Base-by-base conservation (phyloP, 2,329 filamentous ascomycete genomes). In the Stagonosporopsis cucurbitacearum region DNA sequence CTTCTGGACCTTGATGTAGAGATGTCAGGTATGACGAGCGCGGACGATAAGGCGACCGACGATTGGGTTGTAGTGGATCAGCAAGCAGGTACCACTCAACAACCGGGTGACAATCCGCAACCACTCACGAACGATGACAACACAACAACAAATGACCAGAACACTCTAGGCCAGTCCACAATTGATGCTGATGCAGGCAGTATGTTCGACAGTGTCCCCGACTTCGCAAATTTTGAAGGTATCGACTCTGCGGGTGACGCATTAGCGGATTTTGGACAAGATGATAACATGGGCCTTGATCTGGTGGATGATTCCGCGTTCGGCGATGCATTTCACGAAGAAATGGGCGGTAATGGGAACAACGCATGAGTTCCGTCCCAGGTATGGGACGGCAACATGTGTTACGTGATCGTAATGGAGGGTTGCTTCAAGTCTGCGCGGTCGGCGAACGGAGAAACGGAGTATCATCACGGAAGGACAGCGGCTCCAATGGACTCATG, bases 1-100 rank as follows among this genome's bases (percentile, higher is more conserved):
- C 70, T 76, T 6, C 67, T 78, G 35, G 74, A 75, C 41, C 75
- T 79, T 36, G 79, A 80, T 57, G 74, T 85, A 56, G 82, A 83
- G 58, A 83, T 91, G 85, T 82, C 83, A 15, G 84, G 84, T 52
- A 81, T 84, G 23, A 76, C 80, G 15, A 75, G 74, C 30, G 60
- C 62, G 15, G 66, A 68, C 25, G 71, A 72, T 2, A 71, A 72
- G 44, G 41, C 47, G 9, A 67, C 60, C 12, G 72, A 75, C 13
- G 73, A 75, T 20, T 77, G 74, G 74, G 70, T 73, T 33, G 65
- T 74, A 58, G 71, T 74, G 22, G 66, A 70, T 40, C 62, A 71
- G 32, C 65, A 70, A 40, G 46, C 51, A 28, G 47, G 49, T 25
- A 59, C 55, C 51, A 53, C 60, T 30, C 66, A 69, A 44, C 63